These are phyloP conservation scores for Beauveria asiatica DNA, from an alignment of 2,329 filamentous ascomycete species.

Conservation along the genomic window DNA sequence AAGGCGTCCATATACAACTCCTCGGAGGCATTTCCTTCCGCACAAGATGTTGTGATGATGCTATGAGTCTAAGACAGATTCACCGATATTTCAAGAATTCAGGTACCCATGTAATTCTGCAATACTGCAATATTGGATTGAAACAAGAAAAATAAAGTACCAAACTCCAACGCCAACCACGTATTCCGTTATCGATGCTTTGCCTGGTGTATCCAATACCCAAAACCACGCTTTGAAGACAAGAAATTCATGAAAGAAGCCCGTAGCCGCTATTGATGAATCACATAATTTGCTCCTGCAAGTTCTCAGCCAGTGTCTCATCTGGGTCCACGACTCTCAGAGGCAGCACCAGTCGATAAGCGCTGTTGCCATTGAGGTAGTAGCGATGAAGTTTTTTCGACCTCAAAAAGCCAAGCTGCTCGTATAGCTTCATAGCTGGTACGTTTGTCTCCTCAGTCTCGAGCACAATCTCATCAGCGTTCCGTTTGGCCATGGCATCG, in stretches of 20 bases:
- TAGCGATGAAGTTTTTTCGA: slow-evolving; percentile 92
- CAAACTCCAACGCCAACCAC: slow-evolving; percentile 4
- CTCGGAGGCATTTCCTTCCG: slow-evolving; percentile 26
- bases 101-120: background rate
- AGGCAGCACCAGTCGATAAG: slow-evolving; percentile 78
- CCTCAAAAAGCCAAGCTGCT: slow-evolving; percentile 81
- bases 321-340: slow-evolving; percentile 49
- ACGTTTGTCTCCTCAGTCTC: slow-evolving; percentile 94
- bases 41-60: background rate
- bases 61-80: background rate
- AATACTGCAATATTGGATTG: background rate
- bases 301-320: slow-evolving; percentile 26
- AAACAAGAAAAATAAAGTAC: background rate
- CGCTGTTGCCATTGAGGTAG: slow-evolving; percentile 93
- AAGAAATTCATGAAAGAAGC: background rate
- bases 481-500: slow-evolving; percentile 74
- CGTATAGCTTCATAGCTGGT: slow-evolving; percentile 85
- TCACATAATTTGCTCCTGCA: slow-evolving; percentile 20
- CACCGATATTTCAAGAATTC: too few species aligned
- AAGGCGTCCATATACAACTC: slow-evolving; percentile 50
- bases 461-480: slow-evolving; percentile 89
- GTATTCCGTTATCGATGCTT: background rate
- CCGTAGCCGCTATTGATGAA: background rate
- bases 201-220: background rate
- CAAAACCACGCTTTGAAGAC: background rate